Base-by-base conservation (phyloP, 1,284 basidiomycete species). In the Waitea zeae region DNA sequence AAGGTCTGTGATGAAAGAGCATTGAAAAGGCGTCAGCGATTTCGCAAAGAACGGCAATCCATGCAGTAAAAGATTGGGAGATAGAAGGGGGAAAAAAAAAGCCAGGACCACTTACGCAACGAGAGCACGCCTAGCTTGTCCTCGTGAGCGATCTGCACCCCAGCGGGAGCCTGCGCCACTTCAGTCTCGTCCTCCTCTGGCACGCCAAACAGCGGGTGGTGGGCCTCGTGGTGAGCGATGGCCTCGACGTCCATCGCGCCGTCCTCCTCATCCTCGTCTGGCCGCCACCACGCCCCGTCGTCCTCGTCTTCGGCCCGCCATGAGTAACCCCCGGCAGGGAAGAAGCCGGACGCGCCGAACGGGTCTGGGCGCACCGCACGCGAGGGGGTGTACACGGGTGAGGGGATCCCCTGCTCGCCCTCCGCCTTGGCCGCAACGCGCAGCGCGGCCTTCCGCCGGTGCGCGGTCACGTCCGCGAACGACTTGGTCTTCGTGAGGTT, bases 331-430 rank as follows among this genome's bases (percentile, higher is more conserved):
- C n/a, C 44, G 17, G 54, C 45, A 4, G 67, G 65, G 48, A 68
- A 68, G 52, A 70, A 69, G 11, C 58, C 59, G 14, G 49, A 48
- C 36, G 70, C 51, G 44, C 49, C 64, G 51, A 68, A 69, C 5
- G 66, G 60, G 42, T 69, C 64, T n/a, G n/a, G n/a, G n/a, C n/a
- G n/a, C n/a, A n/a, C n/a, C n/a, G n/a, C n/a, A n/a, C n/a, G n/a
- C n/a, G n/a, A n/a, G n/a, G n/a, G n/a, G n/a, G n/a, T n/a, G n/a
- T n/a, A n/a, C n/a, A n/a, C n/a, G n/a, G n/a, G n/a, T n/a, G n/a
- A n/a, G n/a, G n/a, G n/a, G n/a, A n/a, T n/a, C n/a, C n/a, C n/a
- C n/a, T n/a, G n/a, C n/a, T n/a, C n/a, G n/a, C n/a, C n/a, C n/a
- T n/a, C n/a, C n/a, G n/a, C n/a, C n/a, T n/a, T n/a, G n/a, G n/a